A percentile compares a stretch with the other conserved stretches of the same genome.
These are phyloP conservation scores for Quercus lobata DNA, from an alignment of 331 rosid genomes.

Conservation along the genomic window DNA sequence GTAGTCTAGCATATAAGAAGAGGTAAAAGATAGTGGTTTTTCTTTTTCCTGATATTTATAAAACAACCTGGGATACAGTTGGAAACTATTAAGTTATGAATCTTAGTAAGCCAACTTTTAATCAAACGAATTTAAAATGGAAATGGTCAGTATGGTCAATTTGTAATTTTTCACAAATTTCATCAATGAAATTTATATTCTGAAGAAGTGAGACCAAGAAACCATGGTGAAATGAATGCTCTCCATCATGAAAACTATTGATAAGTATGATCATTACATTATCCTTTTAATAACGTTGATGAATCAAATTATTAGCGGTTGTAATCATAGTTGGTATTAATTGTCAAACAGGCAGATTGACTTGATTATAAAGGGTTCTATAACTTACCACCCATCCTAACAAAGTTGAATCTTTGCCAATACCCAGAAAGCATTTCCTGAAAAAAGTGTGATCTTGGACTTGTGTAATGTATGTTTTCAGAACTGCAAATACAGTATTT, in stretches of 20 bases:
- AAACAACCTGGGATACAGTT: too few relatives aligned
- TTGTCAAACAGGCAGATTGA: not conserved
- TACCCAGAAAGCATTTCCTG: constrained; percentile 31
- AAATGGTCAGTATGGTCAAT: not conserved
- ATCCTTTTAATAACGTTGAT: not conserved
- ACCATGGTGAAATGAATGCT: not conserved
- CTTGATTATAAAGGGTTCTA: not conserved
- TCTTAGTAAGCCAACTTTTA: too few relatives aligned
- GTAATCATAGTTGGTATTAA: too few relatives aligned
- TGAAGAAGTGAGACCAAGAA: too few relatives aligned
- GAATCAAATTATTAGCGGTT: not conserved
- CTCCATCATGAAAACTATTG: not conserved
- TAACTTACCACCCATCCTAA: constrained; percentile 48
- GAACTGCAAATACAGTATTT: constrained; percentile 21
- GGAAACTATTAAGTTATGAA: too few relatives aligned
- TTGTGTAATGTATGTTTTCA: constrained; percentile 31
- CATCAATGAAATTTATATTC: not conserved
- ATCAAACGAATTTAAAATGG: not conserved
- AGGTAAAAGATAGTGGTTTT: too few relatives aligned
- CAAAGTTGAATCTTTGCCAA: constrained; percentile 33
- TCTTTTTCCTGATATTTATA: too few relatives aligned
- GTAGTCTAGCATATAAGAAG: too few relatives aligned
- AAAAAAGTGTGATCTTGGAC: constrained; percentile 44
- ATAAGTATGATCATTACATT: not conserved
- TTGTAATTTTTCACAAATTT: not conserved